Conservation (phyloP, 495 filamentous ascomycete genomes). For the Aspergillus biplanus region DNA sequence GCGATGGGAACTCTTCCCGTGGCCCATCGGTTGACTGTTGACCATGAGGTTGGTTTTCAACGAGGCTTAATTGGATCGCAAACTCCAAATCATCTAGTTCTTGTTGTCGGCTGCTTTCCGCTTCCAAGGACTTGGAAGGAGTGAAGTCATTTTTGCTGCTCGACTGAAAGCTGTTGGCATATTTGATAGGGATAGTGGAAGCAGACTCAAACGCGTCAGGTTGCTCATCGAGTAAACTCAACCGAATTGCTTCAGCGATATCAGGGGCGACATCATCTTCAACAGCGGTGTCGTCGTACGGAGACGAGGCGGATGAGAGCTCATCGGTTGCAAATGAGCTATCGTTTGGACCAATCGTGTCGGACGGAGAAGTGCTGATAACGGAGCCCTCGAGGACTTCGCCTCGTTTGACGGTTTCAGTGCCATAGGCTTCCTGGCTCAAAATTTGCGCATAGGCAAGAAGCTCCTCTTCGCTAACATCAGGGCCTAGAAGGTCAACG, state of each 20-base stretch:
- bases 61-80: slow-evolving; percentile 82
- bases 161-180: slow-evolving; percentile 41
- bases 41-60: slow-evolving; percentile 56
- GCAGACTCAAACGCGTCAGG: slow-evolving; percentile 31
- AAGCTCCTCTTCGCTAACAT: slow-evolving; percentile 83
- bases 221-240: slow-evolving; percentile 66
- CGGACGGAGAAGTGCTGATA: slow-evolving; percentile 46
- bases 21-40: slow-evolving; percentile 13
- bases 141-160: slow-evolving; percentile 17
- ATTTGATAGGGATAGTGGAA: slow-evolving; percentile 56
- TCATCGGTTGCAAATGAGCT: slow-evolving; percentile 55
- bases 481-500: slow-evolving; percentile 71
- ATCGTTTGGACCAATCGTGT: slow-evolving; percentile 47
- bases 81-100: slow-evolving; percentile 80
- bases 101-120: slow-evolving; percentile 44
- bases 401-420: slow-evolving; percentile 61
- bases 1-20: slow-evolving; percentile 61
- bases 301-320: slow-evolving; percentile 47
- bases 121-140: slow-evolving; percentile 26
- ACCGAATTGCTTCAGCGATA: slow-evolving; percentile 77
- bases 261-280: slow-evolving; percentile 70
- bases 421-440: slow-evolving; percentile 74
- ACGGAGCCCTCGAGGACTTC: slow-evolving; percentile 54
- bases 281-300: slow-evolving; percentile 46
- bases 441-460: slow-evolving; percentile 87